Conservation (phyloP, 1,284 basidiomycete species). For the Cutaneotrichosporon sp. region DNA sequence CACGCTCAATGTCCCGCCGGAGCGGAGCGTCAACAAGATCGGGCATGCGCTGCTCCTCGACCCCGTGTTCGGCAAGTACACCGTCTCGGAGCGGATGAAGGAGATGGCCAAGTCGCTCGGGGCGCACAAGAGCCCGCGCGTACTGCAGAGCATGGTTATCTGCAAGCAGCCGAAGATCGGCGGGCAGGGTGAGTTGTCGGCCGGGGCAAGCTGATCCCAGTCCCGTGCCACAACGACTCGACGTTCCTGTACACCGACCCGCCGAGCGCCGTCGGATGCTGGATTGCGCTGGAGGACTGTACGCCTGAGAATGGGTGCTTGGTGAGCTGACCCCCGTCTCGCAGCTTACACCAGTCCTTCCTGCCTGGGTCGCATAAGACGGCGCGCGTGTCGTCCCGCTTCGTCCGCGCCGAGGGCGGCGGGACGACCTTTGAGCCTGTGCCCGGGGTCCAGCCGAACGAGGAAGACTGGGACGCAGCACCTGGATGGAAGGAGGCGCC, state of each 20-base stretch:
- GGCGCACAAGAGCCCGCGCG: constrained; percentile 76
- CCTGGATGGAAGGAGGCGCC: constrained; percentile 63
- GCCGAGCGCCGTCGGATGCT: constrained; percentile 85
- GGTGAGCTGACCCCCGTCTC: no score
- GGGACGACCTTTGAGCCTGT: constrained; percentile 71
- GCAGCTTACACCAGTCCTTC: constrained; percentile 57
- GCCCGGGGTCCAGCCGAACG: constrained; percentile 50
- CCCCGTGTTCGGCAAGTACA: constrained; percentile 69
- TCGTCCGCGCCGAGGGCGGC: constrained; percentile 66
- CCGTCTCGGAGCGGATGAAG: constrained; percentile 65
- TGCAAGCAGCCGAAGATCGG: constrained; percentile 85
- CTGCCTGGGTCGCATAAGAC: constrained; percentile 82
- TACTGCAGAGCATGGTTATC: constrained; percentile 92
- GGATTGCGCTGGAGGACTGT: constrained; percentile 89
- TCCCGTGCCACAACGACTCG: constrained; percentile 54
- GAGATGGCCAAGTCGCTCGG: constrained; percentile 66
- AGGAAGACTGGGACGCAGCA: constrained; percentile 52
- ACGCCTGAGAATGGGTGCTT: constrained; percentile 79
- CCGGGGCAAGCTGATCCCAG: constrained; percentile 48
- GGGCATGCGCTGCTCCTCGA: constrained; percentile 69
- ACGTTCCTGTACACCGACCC: constrained; percentile 76
- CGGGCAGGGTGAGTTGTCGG: constrained; percentile 61
- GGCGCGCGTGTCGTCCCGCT: constrained; percentile 68
- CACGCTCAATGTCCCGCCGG: constrained; percentile 68
- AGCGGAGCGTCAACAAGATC: constrained; percentile 55